Evolutionary conservation across 2,329 filamentous ascomycete species (phyloP).

Genomic region (Ophiostoma sp.): DNA sequence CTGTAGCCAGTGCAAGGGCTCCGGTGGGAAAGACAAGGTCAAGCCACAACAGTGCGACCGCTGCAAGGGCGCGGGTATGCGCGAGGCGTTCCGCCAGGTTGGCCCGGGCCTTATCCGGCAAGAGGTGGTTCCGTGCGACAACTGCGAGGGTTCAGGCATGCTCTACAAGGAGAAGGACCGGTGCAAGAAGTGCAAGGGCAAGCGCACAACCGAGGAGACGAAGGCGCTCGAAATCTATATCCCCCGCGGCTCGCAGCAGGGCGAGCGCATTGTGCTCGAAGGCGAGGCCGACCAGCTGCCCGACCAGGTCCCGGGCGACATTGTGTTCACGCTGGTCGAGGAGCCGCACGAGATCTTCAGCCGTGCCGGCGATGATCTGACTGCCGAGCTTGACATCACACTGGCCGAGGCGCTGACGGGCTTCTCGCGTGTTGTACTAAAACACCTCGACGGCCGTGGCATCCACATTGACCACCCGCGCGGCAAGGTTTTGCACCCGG

Average conservation of each 20-base stretch:
- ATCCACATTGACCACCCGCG: conserved; percentile 74
- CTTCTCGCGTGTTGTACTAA: conserved; percentile 84
- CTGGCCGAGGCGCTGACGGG: conserved; percentile 80
- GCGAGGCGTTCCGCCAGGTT: conserved; percentile 72
- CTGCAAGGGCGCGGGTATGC: conserved; percentile 74
- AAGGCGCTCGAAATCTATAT: conserved; percentile 97
- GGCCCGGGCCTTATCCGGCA: conserved; percentile 82
- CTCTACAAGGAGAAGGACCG: conserved; percentile 94
- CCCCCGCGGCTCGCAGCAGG: conserved; percentile 76
- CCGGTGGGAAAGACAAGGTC: conserved; percentile 84
- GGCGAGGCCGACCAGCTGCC: conserved; percentile 92
- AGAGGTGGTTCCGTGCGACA: conserved; percentile 71
- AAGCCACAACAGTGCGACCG: conserved; percentile 76
- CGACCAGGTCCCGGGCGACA: conserved; percentile 83
- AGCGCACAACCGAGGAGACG: conserved; percentile 76
- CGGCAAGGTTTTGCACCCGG: conserved; percentile 76
- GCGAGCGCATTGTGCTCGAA: conserved; percentile 82
- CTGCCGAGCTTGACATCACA: conserved; percentile 72
- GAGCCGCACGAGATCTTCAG: conserved; percentile 75
- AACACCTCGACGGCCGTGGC: conserved; percentile 87
- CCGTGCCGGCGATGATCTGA: conserved; percentile 77
- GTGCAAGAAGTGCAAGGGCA: conserved; percentile 98
- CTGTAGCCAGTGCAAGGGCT: conserved; percentile 80
- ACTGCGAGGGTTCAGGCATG: conserved; percentile 78
- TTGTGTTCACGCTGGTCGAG: conserved; percentile 83